Conservation (phyloP, 2,329 filamentous ascomycete genomes). For the Byssothecium circinans region DNA sequence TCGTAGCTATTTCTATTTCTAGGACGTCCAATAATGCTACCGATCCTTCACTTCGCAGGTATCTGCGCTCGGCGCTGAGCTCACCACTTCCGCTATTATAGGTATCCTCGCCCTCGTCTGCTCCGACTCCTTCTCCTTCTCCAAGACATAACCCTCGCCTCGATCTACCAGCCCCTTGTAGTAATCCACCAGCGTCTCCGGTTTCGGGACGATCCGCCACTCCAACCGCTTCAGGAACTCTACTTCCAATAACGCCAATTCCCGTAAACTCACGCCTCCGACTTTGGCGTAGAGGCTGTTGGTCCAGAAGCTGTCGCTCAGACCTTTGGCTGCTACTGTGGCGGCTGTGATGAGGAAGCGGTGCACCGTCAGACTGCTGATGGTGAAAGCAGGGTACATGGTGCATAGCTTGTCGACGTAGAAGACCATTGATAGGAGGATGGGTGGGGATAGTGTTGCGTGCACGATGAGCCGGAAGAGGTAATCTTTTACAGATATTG, state of each 20-base stretch:
- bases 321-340: constrained; percentile 91
- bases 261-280: constrained; percentile 85
- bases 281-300: constrained; percentile 95
- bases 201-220: constrained; percentile 96
- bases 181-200: constrained; percentile 90
- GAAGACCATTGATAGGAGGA: constrained; percentile 98
- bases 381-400: constrained; percentile 90
- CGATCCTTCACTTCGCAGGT: constrained; percentile 23
- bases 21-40: constrained; percentile 10
- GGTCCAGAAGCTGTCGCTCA: constrained; percentile 98
- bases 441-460: constrained; percentile 87
- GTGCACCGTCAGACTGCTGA: constrained; percentile 94
- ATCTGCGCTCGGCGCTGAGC: constrained; percentile 26
- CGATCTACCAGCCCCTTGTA: constrained; percentile 81
- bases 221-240: constrained; percentile 91
- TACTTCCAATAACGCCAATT: constrained; percentile 87
- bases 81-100: constrained; percentile 17
- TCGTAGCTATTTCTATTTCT: too few species aligned
- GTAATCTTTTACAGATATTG: constrained; percentile 93
- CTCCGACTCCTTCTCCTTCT: constrained; percentile 27
- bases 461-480: constrained; percentile 90
- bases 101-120: not conserved
- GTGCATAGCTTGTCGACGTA: constrained; percentile 96
- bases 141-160: constrained; percentile 61
- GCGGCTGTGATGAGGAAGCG: constrained; percentile 95